Evolutionary conservation across 352 stramenopile genomes (phyloP), one percentile per base, ranked within the genome.

Genomic region (Phytophthora syringae): DNA sequence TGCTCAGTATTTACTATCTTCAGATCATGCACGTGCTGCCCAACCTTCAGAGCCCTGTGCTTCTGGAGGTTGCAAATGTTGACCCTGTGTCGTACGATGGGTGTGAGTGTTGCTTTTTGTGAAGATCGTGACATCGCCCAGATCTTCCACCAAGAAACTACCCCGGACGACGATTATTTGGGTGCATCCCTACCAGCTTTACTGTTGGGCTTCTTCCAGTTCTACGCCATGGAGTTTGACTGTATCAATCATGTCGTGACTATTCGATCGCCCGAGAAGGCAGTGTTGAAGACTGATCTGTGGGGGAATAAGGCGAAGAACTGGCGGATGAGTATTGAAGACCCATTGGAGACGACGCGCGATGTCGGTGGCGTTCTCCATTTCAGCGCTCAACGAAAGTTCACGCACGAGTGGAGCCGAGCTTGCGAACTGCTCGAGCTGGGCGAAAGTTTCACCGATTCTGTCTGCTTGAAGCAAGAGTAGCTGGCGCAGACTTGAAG

Each of bases 1-100:
- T 99, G n/a, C 88, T 99, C 65, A 80, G 98, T 2, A 84, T 99
- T 21, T 97, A 99, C 78, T 99, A 98, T 75, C 81, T 99, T 22
- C 94, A 98, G 60, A 21, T 52, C 4, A 37, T 69, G 12, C 84
- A 92, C 0, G 27, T 99, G 21, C 76, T 99, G 1, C 97, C 97
- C 1, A 98, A 98, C 69, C 75, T 99, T 11, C 97, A 99, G 64
- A 34, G 89, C 49, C 80, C 73, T 16, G 28, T 53, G 7, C 49
- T 91, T 61, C 64, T 91, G 0, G 47, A 56, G 7, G 13, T 51
- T 2, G 67, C 69, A 13, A 57, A 71, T 1, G 62, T 84, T 1
- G 27, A 47, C 0, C 52, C 64, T 1, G 44, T 64, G n/a, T 40
- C 60, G n/a, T 59, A 80, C 21, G 76, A 89, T 11, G 62, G n/a